Conservation (phyloP, 768 basidiomycete genomes). For the Wakefieldia striispora region DNA sequence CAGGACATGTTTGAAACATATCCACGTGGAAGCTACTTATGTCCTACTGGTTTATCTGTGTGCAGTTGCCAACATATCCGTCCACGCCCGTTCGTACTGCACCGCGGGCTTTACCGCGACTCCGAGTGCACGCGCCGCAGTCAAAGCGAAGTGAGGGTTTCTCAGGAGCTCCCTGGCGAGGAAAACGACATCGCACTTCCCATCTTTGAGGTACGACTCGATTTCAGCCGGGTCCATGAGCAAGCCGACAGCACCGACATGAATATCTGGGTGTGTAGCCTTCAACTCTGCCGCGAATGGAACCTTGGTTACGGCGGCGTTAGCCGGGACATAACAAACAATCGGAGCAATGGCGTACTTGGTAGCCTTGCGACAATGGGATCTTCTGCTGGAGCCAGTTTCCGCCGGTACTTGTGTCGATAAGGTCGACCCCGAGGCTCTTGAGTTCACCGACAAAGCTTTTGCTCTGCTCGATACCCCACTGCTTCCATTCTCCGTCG, state of each 20-base stretch:
- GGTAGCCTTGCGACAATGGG: slow-evolving; percentile 50
- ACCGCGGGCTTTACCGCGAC: slow-evolving; percentile 65
- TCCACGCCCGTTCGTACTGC: slow-evolving; percentile 68
- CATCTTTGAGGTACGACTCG: slow-evolving; percentile 60
- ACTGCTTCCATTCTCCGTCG: slow-evolving; percentile 57
- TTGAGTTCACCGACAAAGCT: slow-evolving; percentile 53
- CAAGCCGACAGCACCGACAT: slow-evolving; percentile 66
- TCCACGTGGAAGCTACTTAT: not conserved
- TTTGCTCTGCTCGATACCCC: slow-evolving; percentile 79
- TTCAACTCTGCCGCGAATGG: slow-evolving; percentile 68
- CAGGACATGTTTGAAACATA: not conserved
- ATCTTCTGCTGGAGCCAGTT: slow-evolving; percentile 64
- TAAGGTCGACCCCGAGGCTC: slow-evolving; percentile 67
- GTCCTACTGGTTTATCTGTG: not conserved
- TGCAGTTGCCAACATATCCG: slow-evolving; percentile 31
- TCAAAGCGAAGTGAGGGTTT: slow-evolving; percentile 62
- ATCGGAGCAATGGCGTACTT: slow-evolving; percentile 37
- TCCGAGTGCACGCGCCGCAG: slow-evolving; percentile 61
- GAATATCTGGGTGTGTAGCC: slow-evolving; percentile 52
- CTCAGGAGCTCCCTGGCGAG: slow-evolving; percentile 67
- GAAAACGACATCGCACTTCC: slow-evolving; percentile 67
- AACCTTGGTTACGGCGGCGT: slow-evolving; percentile 38
- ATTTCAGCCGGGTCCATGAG: slow-evolving; percentile 62
- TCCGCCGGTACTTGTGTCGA: slow-evolving; percentile 71
- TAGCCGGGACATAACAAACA: not conserved